phyloP scores from a whole-genome alignment of 2,329 filamentous ascomycete species.

The Trichoderma cornu-damae region DNA sequence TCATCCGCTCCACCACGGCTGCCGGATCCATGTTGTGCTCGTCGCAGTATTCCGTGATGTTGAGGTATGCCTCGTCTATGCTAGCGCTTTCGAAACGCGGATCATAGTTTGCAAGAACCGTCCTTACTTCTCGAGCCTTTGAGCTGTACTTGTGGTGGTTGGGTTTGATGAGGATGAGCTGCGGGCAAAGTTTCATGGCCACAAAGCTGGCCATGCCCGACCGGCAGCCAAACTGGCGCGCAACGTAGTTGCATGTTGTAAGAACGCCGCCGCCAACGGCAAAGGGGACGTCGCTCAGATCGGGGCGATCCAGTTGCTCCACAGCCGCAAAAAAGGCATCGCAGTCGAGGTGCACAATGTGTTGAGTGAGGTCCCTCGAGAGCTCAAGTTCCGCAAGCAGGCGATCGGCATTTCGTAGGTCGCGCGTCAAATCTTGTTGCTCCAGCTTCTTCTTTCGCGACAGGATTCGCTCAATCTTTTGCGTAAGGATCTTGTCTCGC shows the following conservation, averaged over 20 bases:
- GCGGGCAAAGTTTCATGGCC: slow-evolving; percentile 86
- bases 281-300: slow-evolving; percentile 81
- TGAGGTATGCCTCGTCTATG: slow-evolving; percentile 94
- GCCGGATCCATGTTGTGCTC: slow-evolving; percentile 63
- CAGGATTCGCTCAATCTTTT: slow-evolving; percentile 78
- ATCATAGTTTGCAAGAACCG: slow-evolving; percentile 81
- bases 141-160: slow-evolving; percentile 89
- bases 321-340: slow-evolving; percentile 97
- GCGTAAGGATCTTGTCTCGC: slow-evolving; percentile 74
- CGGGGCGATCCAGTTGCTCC: slow-evolving; percentile 76
- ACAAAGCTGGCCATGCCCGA: slow-evolving; percentile 97
- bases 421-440: slow-evolving; percentile 64
- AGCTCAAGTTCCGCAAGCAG: slow-evolving; percentile 75
- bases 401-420: slow-evolving; percentile 72
- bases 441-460: slow-evolving; percentile 71
- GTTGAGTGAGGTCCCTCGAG: slow-evolving; percentile 73
- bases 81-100: slow-evolving; percentile 87
- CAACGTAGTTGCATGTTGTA: slow-evolving; percentile 77
- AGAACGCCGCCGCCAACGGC: slow-evolving; percentile 71
- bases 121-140: slow-evolving; percentile 82
- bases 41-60: slow-evolving; percentile 81
- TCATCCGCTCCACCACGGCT: slow-evolving; percentile 71
- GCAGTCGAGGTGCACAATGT: slow-evolving; percentile 88
- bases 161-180: slow-evolving; percentile 73
- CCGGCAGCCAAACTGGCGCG: slow-evolving; percentile 81